A percentile compares a stretch with the other conserved stretches of the same genome.
Conservation (phyloP, 1,284 basidiomycete genomes). For the Puccinia horiana region DNA sequence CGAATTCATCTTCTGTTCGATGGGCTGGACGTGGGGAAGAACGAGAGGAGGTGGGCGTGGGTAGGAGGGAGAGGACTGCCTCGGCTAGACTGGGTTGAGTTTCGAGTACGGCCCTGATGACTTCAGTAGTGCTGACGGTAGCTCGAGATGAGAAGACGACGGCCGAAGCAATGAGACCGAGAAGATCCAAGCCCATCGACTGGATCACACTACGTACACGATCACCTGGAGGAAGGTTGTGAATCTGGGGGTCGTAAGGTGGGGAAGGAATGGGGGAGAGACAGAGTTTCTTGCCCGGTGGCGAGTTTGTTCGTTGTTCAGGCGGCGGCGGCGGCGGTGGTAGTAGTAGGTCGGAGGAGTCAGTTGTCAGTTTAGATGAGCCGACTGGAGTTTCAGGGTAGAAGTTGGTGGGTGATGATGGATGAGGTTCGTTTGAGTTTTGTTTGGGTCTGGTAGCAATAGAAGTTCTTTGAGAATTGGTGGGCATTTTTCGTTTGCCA, state of each 20-base stretch:
- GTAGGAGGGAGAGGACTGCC: constrained; percentile 35
- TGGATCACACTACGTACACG: constrained; percentile 21
- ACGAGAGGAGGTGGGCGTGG: constrained; percentile 21
- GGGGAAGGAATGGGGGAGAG: constrained; percentile 17
- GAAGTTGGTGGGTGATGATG: neutral
- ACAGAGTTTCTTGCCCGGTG: constrained; percentile 20
- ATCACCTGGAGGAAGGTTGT: constrained; percentile 10
- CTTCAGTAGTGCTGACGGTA: constrained; percentile 47
- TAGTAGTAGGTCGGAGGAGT: neutral
- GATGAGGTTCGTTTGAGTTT: neutral
- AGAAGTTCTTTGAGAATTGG: neutral
- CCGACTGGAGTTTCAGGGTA: neutral
- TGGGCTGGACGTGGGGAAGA: constrained; percentile 18
- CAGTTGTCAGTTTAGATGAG: neutral
- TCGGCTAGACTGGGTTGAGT: constrained; percentile 45
- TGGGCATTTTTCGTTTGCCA: constrained; percentile 6
- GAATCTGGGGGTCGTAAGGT: constrained; percentile 23
- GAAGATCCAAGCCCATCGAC: constrained; percentile 31
- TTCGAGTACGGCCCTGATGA: constrained; percentile 42
- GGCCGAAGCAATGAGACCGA: constrained; percentile 45
- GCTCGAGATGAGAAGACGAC: constrained; percentile 46
- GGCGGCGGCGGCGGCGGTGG: neutral
- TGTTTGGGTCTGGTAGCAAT: neutral
- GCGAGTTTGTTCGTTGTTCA: neutral
- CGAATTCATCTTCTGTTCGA: neutral